Conservation (phyloP, 768 basidiomycete species). For the Dentipellis fragilis region DNA sequence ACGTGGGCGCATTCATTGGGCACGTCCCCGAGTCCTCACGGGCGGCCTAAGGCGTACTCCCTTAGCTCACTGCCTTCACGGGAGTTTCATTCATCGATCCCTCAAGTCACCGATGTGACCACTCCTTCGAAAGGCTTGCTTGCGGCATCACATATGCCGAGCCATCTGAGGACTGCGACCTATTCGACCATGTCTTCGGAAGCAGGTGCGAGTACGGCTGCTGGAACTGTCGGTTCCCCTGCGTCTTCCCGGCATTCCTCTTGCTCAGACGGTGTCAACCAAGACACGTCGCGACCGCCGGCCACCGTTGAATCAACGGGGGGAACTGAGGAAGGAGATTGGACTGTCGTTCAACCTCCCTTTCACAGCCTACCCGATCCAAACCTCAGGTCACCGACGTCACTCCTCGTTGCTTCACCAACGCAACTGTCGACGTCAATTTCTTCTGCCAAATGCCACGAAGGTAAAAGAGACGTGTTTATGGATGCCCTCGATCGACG, state of each 20-base stretch:
- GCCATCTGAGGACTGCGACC: neutral
- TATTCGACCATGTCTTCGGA: neutral
- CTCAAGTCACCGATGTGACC: neutral
- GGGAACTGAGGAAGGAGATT: neutral
- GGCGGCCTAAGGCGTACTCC: neutral
- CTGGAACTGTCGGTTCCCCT: constrained; percentile 2
- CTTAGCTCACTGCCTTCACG: neutral
- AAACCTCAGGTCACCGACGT: too few relatives aligned
- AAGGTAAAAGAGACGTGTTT: too few relatives aligned
- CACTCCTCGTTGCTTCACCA: too few relatives aligned
- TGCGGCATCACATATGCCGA: neutral
- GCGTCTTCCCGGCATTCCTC: constrained; percentile 3
- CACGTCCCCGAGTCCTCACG: neutral
- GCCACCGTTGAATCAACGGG: neutral
- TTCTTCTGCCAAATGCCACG: too few relatives aligned
- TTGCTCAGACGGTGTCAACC: neutral
- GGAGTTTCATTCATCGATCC: too few relatives aligned
- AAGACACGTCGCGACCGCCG: neutral
- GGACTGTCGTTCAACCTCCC: constrained; percentile 5
- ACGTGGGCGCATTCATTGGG: constrained; percentile 62
- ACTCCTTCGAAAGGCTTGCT: neutral
- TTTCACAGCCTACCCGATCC: neutral
- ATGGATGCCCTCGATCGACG: too few relatives aligned
- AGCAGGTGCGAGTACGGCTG: neutral
- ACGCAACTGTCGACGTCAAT: too few relatives aligned